Conservation (phyloP, 768 basidiomycete species). For the Lactifluus volemus region DNA sequence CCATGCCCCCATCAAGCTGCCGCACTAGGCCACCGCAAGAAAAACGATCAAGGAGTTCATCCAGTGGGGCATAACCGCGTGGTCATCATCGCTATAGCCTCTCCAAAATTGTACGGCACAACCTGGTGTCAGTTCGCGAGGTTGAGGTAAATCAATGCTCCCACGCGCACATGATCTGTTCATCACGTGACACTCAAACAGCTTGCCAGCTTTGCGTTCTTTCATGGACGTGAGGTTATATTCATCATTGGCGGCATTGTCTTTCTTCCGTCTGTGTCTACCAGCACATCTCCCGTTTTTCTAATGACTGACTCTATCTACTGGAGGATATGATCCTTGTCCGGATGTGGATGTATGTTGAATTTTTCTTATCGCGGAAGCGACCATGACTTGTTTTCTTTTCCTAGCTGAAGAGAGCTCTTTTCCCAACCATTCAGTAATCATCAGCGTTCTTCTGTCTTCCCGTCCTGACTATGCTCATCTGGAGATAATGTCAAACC, state of each 20-base stretch:
- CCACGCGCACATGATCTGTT: conserved; percentile 76
- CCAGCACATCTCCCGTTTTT: too few relatives aligned
- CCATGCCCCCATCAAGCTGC: conserved; percentile 15
- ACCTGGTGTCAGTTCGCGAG: conserved; percentile 63
- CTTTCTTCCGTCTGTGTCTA: too few relatives aligned
- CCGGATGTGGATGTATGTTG: too few relatives aligned
- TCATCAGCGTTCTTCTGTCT: conserved; percentile 68
- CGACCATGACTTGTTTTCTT: not conserved
- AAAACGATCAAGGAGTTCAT: conserved; percentile 42
- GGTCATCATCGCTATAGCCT: conserved; percentile 45
- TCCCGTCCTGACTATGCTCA: conserved; percentile 35
- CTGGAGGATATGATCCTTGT: too few relatives aligned
- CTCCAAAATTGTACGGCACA: conserved; percentile 71
- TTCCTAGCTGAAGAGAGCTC: conserved; percentile 63
- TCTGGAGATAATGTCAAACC: not conserved
- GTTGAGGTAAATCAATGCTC: conserved; percentile 84
- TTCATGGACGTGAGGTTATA: too few relatives aligned
- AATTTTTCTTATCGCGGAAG: too few relatives aligned
- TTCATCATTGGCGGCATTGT: too few relatives aligned
- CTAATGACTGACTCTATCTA: too few relatives aligned
- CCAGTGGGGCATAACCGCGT: conserved; percentile 20
- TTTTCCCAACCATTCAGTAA: conserved; percentile 97
- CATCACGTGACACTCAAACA: too few relatives aligned
- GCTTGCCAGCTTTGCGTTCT: too few relatives aligned
- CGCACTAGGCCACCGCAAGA: conserved; percentile 40